phyloP scores from a whole-genome alignment of 352 stramenopile genomes.

The Pythium scleroteichum region DNA sequence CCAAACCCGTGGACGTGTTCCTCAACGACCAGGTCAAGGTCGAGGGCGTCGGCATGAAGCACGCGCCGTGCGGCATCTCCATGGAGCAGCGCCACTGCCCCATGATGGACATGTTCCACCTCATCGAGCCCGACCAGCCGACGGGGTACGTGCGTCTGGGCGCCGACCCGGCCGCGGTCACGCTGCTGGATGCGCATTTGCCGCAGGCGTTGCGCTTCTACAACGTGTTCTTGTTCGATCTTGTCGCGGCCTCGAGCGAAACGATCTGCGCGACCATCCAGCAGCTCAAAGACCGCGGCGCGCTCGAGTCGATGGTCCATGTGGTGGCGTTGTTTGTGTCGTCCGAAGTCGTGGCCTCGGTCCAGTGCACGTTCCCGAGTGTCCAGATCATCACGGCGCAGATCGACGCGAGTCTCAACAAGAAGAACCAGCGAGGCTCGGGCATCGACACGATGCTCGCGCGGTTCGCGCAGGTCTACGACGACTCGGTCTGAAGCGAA shows the following conservation, averaged over 20 bases:
- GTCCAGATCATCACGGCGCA: slow-evolving; percentile 32
- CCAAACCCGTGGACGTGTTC: slow-evolving; percentile 12
- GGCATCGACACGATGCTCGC: slow-evolving; percentile 8
- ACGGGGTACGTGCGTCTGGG: slow-evolving; percentile 19
- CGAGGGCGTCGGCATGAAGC: slow-evolving; percentile 9
- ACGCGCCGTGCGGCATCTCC: slow-evolving; percentile 24
- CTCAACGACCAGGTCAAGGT: slow-evolving; percentile 18
- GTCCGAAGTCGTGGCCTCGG: slow-evolving; percentile 32
- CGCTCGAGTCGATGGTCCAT: slow-evolving; percentile 44
- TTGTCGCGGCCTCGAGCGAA: slow-evolving; percentile 35
- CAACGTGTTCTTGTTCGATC: slow-evolving; percentile 55
- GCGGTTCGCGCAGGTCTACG: slow-evolving; percentile 14
- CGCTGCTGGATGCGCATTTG: slow-evolving; percentile 19
- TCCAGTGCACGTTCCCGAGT: slow-evolving; percentile 36
- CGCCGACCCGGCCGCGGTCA: neutral
- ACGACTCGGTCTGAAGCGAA: neutral
- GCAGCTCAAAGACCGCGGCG: slow-evolving; percentile 36
- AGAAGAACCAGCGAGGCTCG: slow-evolving; percentile 9
- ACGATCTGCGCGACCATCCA: slow-evolving; percentile 38
- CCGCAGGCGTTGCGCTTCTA: slow-evolving; percentile 37
- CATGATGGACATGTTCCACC: slow-evolving; percentile 30
- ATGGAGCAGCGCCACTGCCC: slow-evolving; percentile 20
- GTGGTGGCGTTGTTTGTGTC: slow-evolving; percentile 44
- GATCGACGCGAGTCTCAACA: slow-evolving; percentile 23
- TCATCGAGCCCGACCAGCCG: slow-evolving; percentile 25